A percentile compares a stretch with the other conserved stretches of the same genome.
Conservation (phyloP, 2,329 filamentous ascomycete species). For the Aspergillus phoenicis region DNA sequence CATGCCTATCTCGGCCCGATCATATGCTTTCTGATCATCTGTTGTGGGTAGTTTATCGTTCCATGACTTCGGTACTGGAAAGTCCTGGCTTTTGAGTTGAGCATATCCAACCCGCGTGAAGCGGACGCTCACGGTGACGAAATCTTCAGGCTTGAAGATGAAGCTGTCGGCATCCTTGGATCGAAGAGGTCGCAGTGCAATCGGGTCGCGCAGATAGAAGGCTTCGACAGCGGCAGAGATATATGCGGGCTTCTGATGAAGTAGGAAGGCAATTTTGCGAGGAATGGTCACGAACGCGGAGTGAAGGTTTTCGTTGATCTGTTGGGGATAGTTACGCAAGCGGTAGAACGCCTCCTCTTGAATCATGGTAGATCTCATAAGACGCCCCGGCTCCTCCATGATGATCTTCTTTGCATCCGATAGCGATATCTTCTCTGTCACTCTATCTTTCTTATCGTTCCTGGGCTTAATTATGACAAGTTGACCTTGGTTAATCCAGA, state of each 20-base stretch:
- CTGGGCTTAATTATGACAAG: constrained; percentile 69
- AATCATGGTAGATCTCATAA: constrained; percentile 72
- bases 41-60: constrained; percentile 45
- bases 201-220: constrained; percentile 87
- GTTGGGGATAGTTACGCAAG: constrained; percentile 76
- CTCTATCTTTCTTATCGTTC: constrained; percentile 47
- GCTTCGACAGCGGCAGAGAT: constrained; percentile 84
- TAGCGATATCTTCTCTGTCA: constrained; percentile 58
- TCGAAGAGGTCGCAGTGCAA: constrained; percentile 70
- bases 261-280: constrained; percentile 75
- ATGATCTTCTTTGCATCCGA: constrained; percentile 67
- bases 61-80: constrained; percentile 65
- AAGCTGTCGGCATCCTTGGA: constrained; percentile 57
- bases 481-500: constrained; percentile 82
- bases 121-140: constrained; percentile 74
- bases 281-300: constrained; percentile 73
- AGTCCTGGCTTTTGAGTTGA: constrained; percentile 84
- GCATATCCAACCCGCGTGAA: constrained; percentile 92
- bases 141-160: constrained; percentile 73
- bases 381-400: constrained; percentile 54
- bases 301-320: constrained; percentile 76
- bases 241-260: constrained; percentile 73
- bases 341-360: constrained; percentile 91
- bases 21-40: constrained; percentile 49
- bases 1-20: constrained; percentile 72